Evolutionary conservation across 2,329 filamentous ascomycete genomes (phyloP), one percentile per base, ranked within the genome.

Genomic region (Thermothelomyces thermophilus): DNA sequence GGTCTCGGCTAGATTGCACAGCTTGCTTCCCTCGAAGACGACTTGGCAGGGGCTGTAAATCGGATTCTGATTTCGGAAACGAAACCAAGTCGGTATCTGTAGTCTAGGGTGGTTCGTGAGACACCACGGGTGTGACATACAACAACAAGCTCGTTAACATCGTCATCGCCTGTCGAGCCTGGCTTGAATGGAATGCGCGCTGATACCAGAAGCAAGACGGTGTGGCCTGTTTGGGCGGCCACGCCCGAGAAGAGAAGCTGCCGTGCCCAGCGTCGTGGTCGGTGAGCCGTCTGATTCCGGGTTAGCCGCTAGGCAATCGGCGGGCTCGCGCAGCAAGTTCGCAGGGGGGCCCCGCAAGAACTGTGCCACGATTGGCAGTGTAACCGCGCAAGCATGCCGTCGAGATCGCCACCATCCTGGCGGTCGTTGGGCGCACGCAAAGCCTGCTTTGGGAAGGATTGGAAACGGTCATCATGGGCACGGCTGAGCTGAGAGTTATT

Each of bases 141-240:
- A n/a, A n/a, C n/a, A n/a, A n/a, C n/a, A n/a, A 16, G 24, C 14
- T 20, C 13, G 41, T 14, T 28, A 24, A 28, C 41, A 36, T 41
- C 46, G 49, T 51, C 37, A 49, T 52, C 36, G 19, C 33, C 26
- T 17, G 24, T 33, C 17, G n/a, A 20, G 34, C 33, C 36, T 42
- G 33, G 39, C 51, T 50, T 53, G 51, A 47, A n/a, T n/a, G 26
- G 37, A 48, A 44, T 46, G 40, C 36, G 17, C 9, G 26, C 30
- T 30, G n/a, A 41, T 44, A n/a, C n/a, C n/a, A 35, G 17, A 28
- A 10, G 35, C 44, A 20, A 20, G 43, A 13, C 19, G 19, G 30
- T 19, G 31, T 19, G 31, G 35, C 46, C 39, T 14, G 40, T 43
- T 17, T n/a, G n/a, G 26, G 24, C 11, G 33, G 30, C 16, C 20